A percentile compares a stretch with the other conserved stretches of the same genome.
These are phyloP conservation scores for Lactarius hengduanensis DNA, from an alignment of 768 basidiomycete genomes.

Conservation along the genomic window DNA sequence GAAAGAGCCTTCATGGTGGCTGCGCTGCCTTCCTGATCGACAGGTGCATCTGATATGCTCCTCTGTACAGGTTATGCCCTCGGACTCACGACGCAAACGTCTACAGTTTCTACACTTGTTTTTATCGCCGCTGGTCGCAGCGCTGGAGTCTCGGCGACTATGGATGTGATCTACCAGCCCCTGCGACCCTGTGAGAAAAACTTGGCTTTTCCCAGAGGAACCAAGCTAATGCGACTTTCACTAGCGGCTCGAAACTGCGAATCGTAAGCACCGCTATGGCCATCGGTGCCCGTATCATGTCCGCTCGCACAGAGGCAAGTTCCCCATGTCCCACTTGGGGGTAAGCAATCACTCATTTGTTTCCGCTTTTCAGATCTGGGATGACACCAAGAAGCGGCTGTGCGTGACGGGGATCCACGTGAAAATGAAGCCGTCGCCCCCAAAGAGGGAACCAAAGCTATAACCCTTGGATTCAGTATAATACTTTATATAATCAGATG, in stretches of 20 bases:
- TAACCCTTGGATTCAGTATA: not conserved
- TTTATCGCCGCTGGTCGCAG: constrained; percentile 16
- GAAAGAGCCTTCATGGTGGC: constrained; percentile 31
- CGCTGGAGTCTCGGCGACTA: constrained; percentile 26
- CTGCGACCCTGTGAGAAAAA: constrained; percentile 27
- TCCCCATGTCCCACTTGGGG: no score
- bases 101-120: constrained; percentile 27
- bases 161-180: constrained; percentile 31
- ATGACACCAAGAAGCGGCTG: constrained; percentile 26
- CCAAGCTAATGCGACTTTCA: not conserved
- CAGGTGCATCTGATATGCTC: constrained; percentile 19
- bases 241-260: constrained; percentile 29
- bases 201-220: not conserved
- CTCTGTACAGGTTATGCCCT: not conserved
- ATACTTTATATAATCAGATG: not conserved
- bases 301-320: constrained; percentile 30
- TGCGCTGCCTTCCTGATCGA: constrained; percentile 33
- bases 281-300: constrained; percentile 30
- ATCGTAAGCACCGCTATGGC: constrained; percentile 31
- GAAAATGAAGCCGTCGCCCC: constrained; percentile 30
- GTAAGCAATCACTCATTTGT: not conserved
- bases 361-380: constrained; percentile 29
- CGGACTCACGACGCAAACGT: not conserved
- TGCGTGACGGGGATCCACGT: constrained; percentile 28
- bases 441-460: constrained; percentile 21